A percentile compares a stretch with the other conserved stretches of the same genome.
Evolutionary conservation across 192 early-diverging fungal species (phyloP).

Genomic region (Podila clonocystis): DNA sequence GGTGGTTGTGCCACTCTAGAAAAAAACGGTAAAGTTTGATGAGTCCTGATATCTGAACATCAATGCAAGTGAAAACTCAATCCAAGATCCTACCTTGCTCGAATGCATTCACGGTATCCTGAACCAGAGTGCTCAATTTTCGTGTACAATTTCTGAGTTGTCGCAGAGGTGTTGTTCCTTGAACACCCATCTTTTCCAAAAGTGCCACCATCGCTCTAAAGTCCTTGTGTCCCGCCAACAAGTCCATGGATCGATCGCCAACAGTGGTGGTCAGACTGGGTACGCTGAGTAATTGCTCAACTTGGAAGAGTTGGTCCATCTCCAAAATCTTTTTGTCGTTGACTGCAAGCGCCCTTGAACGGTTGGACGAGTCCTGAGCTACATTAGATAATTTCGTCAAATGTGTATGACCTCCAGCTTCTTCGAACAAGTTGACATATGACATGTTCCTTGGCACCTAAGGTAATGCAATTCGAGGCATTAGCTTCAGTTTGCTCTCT

Average conservation of each 20-base stretch:
- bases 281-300: conserved; percentile 14
- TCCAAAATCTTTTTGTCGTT: conserved; percentile 9
- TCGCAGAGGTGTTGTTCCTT: conserved; percentile 29
- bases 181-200: conserved; percentile 33
- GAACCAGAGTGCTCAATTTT: conserved; percentile 17
- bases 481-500: not conserved
- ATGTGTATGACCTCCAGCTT: conserved; percentile 9
- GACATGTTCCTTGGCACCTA: conserved; percentile 33
- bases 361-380: conserved; percentile 1
- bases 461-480: not conserved
- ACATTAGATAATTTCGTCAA: not conserved
- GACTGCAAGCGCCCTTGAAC: not conserved
- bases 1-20: conserved; percentile 46
- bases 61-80: not conserved
- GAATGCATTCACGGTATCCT: conserved; percentile 33
- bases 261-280: conserved; percentile 12
- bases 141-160: conserved; percentile 36
- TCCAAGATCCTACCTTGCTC: conserved; percentile 26
- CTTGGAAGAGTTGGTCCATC: conserved; percentile 25
- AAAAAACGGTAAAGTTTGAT: not conserved
- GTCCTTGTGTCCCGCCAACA: conserved; percentile 41
- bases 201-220: conserved; percentile 24
- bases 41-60: not conserved
- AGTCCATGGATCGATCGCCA: conserved; percentile 1
- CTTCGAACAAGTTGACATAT: conserved; percentile 13